Conservation (phyloP, 371 early-diverging fungal genomes). For the Mucor mucedo region DNA sequence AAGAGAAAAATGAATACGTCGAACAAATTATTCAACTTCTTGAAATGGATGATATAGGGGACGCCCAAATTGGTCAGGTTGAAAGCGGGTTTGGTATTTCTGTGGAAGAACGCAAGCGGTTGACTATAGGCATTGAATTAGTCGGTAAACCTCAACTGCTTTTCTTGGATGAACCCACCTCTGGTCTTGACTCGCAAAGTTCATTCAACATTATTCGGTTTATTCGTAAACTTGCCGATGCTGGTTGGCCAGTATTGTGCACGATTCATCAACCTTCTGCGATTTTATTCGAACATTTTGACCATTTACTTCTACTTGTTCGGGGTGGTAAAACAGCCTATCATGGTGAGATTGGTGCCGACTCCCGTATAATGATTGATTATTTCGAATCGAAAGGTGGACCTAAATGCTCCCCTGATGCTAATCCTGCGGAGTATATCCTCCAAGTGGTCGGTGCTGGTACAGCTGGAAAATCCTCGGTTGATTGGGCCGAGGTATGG, state of each 20-base stretch:
- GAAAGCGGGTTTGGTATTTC: constrained; percentile 50
- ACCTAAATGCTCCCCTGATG: constrained; percentile 51
- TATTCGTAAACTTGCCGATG: constrained; percentile 59
- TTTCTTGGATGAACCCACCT: constrained; percentile 85
- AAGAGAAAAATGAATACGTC: constrained; percentile 62
- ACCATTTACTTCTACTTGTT: constrained; percentile 67
- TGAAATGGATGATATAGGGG: constrained; percentile 57
- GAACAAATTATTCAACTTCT: constrained; percentile 65
- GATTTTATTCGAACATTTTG: constrained; percentile 64
- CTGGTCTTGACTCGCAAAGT: constrained; percentile 67
- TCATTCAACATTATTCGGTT: constrained; percentile 70
- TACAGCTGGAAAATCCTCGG: constrained; percentile 41
- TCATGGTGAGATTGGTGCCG: constrained; percentile 65
- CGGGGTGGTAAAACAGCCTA: constrained; percentile 67
- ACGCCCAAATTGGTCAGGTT: constrained; percentile 55
- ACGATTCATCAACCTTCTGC: constrained; percentile 74
- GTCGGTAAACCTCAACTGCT: constrained; percentile 74
- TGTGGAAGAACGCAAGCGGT: constrained; percentile 68
- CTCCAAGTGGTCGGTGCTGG: constrained; percentile 55
- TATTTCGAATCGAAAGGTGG: constrained; percentile 66
- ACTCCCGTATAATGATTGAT: constrained; percentile 50
- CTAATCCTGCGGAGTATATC: constrained; percentile 43
- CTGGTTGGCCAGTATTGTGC: constrained; percentile 64
- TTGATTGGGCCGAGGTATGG: constrained; percentile 64
- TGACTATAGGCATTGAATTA: constrained; percentile 71